Conservation (phyloP, 768 basidiomycete genomes). For the Gautieria morchelliformis region DNA sequence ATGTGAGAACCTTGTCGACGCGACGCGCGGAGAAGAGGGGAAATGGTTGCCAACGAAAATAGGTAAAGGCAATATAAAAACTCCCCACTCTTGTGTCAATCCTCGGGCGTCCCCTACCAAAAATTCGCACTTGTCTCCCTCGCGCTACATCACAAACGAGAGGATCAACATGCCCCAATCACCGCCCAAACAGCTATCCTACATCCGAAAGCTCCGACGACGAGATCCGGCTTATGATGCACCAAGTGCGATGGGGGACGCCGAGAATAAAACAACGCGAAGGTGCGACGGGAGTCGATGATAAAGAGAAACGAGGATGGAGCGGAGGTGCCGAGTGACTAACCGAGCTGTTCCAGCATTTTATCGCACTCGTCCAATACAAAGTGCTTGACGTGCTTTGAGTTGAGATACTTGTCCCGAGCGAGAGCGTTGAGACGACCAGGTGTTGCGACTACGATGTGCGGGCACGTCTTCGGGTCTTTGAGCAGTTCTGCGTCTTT, state of each 20-base stretch:
- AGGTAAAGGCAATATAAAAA: neutral
- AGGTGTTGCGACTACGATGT: conserved; percentile 97
- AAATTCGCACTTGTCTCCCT: neutral
- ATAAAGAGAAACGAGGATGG: conserved; percentile 17
- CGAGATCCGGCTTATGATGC: conserved; percentile 8
- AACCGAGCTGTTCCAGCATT: conserved; percentile 99
- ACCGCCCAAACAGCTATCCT: neutral
- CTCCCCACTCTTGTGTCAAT: too few species aligned
- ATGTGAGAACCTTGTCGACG: conserved; percentile 30
- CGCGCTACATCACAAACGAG: neutral
- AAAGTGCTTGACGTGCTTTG: conserved; percentile 97
- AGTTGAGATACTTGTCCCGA: conserved; percentile 91
- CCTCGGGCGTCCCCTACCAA: neutral
- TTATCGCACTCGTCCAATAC: conserved; percentile 99
- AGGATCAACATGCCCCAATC: conserved; percentile 1
- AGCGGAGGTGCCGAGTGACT: conserved; percentile 43
- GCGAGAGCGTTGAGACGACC: conserved; percentile 94
- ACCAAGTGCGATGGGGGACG: conserved; percentile 10
- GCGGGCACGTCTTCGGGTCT: conserved; percentile 95
- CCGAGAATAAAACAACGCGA: conserved; percentile 20
- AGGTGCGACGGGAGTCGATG: conserved; percentile 31
- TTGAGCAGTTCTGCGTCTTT: conserved; percentile 92
- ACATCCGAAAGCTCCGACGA: neutral
- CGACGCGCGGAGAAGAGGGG: conserved; percentile 11
- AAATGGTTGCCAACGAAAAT: conserved; percentile 7